phyloP scores from a whole-genome alignment of 345 rosid species.

The Dipteronia dyeriana region DNA sequence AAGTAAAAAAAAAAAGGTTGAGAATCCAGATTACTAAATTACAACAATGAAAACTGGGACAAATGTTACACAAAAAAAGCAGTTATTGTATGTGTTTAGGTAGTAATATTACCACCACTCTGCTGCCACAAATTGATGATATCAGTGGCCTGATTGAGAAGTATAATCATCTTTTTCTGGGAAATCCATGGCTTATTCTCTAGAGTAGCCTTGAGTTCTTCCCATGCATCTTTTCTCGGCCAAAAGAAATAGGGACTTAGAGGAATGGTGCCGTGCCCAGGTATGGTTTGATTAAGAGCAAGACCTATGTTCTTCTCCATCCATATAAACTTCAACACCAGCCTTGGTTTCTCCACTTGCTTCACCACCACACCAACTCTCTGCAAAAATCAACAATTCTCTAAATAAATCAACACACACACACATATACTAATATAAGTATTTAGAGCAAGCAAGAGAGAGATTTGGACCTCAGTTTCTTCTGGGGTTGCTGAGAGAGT shows the following conservation, averaged over 20 bases:
- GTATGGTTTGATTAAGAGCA: conserved; percentile 65
- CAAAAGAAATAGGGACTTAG: conserved; percentile 79
- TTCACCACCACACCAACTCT: conserved; percentile 40
- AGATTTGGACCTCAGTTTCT: conserved; percentile 33
- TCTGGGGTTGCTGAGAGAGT: conserved; percentile 22
- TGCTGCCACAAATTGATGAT: conserved; percentile 90
- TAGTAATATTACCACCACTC: conserved; percentile 68
- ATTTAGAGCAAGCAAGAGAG: background rate
- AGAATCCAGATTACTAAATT: background rate
- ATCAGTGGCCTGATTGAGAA: conserved; percentile 85
- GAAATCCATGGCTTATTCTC: conserved; percentile 84
- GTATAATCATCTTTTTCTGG: conserved; percentile 78
- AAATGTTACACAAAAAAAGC: background rate
- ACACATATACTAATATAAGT: background rate
- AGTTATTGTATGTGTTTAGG: conserved; percentile 6
- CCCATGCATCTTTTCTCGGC: conserved; percentile 91
- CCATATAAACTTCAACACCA: conserved; percentile 80
- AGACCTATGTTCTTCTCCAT: conserved; percentile 88
- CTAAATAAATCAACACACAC: background rate
- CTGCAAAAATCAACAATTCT: conserved; percentile 26
- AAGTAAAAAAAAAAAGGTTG: background rate
- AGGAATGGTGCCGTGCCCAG: conserved; percentile 76
- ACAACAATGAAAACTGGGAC: background rate
- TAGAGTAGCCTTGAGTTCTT: conserved; percentile 69
- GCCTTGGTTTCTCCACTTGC: conserved; percentile 56